Percentiles rank a stretch among this genome's conserved stretches.
phyloP scores from a whole-genome alignment of 192 early-diverging fungal genomes.

The Entophlyctis luteolus region DNA sequence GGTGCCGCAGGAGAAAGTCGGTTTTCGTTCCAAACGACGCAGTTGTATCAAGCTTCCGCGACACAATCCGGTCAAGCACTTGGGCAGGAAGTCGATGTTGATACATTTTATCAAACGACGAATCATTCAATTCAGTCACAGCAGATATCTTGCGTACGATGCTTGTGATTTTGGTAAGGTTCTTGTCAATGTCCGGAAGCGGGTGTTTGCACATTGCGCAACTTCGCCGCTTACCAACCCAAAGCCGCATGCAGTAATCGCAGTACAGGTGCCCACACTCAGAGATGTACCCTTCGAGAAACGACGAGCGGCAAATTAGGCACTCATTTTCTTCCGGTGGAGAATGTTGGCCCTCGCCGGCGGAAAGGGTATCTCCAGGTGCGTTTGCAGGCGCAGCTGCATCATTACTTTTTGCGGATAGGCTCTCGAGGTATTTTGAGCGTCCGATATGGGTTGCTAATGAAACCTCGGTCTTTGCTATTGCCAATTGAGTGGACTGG shows the following conservation, averaged over 20 bases:
- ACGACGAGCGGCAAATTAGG: slow-evolving; percentile 21
- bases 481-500: slow-evolving; percentile 6
- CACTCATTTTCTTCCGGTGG: not conserved
- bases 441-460: slow-evolving; percentile 20
- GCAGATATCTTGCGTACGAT: not conserved
- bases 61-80: not conserved
- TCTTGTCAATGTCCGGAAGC: not conserved
- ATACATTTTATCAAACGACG: not conserved
- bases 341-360: too few species aligned
- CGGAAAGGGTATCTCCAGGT: not conserved
- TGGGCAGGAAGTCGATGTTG: not conserved
- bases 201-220: slow-evolving; percentile 44
- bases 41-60: slow-evolving; percentile 12
- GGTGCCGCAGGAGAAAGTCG: slow-evolving; percentile 45
- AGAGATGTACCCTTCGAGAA: slow-evolving; percentile 36
- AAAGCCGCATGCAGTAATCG: slow-evolving; percentile 30
- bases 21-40: slow-evolving; percentile 51
- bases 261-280: slow-evolving; percentile 47
- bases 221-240: slow-evolving; percentile 36
- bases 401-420: not conserved
- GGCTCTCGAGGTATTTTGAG: slow-evolving; percentile 10
- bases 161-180: not conserved
- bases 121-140: not conserved
- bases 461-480: not conserved
- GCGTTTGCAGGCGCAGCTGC: not conserved